These are phyloP conservation scores for Ramularia endophylla DNA, from an alignment of 2,329 filamentous ascomycete genomes.

Conservation along the genomic window DNA sequence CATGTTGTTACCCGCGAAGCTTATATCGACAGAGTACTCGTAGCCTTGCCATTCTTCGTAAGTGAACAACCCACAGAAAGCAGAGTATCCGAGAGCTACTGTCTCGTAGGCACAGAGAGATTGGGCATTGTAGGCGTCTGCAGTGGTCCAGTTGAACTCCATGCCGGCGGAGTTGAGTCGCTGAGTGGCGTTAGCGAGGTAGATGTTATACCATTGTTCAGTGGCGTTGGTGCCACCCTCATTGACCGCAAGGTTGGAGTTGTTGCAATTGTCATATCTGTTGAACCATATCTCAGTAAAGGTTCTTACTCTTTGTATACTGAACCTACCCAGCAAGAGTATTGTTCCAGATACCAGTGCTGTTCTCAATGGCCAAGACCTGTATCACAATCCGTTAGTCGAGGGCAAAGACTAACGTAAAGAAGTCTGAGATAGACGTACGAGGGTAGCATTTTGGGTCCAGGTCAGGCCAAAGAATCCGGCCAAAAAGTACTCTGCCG, in stretches of 20 bases:
- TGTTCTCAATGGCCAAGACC: slow-evolving; percentile 64
- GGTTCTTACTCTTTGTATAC: no score
- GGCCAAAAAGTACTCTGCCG: slow-evolving; percentile 70
- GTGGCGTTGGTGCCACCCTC: slow-evolving; percentile 19
- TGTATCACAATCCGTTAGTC: background rate
- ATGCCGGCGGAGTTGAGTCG: slow-evolving; percentile 47
- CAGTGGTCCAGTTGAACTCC: slow-evolving; percentile 52
- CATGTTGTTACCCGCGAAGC: slow-evolving; percentile 53
- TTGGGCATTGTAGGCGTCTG: slow-evolving; percentile 62
- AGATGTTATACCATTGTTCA: slow-evolving; percentile 52
- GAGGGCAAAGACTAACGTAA: no score
- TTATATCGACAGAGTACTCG: slow-evolving; percentile 64
- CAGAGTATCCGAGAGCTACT: slow-evolving; percentile 67
- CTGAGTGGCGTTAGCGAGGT: slow-evolving; percentile 58
- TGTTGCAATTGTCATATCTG: slow-evolving; percentile 62
- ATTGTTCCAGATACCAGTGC: slow-evolving; percentile 50
- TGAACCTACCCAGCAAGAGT: slow-evolving; percentile 65
- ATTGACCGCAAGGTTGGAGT: slow-evolving; percentile 43
- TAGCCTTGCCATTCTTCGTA: slow-evolving; percentile 68
- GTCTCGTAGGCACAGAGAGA: slow-evolving; percentile 73
- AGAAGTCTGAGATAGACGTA: slow-evolving; percentile 2
- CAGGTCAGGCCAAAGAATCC: slow-evolving; percentile 74
- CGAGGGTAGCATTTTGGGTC: slow-evolving; percentile 41
- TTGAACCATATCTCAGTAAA: no score
- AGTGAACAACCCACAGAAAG: slow-evolving; percentile 69